Evolutionary conservation across 768 basidiomycete genomes (phyloP).

Genomic region (Ramaria sp.): DNA sequence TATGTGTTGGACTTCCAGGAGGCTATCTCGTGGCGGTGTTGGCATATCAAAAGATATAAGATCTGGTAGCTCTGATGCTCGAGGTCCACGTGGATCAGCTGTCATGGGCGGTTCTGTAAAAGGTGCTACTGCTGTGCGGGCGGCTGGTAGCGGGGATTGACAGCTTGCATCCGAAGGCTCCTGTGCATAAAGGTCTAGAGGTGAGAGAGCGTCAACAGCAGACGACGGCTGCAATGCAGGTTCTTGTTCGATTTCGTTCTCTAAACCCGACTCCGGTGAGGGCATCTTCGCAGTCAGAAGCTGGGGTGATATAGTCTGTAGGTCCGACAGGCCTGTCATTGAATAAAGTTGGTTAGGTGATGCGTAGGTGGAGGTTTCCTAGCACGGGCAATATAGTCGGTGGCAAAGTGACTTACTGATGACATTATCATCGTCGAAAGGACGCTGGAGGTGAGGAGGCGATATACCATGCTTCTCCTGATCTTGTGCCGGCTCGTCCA

Average conservation of each 20-base stretch:
- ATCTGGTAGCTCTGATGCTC: slow-evolving; percentile 13
- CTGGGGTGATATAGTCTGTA: not conserved
- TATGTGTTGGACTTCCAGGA: slow-evolving; percentile 12
- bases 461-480: not conserved
- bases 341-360: not conserved
- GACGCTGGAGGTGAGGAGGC: not conserved
- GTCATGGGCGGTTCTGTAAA: not conserved
- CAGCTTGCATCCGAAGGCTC: not conserved
- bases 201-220: not conserved
- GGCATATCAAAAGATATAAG: slow-evolving; percentile 31
- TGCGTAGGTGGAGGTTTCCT: not conserved
- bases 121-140: not conserved
- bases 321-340: not conserved
- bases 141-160: not conserved
- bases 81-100: not conserved
- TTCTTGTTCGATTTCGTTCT: not conserved
- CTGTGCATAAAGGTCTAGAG: not conserved
- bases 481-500: not conserved
- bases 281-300: not conserved
- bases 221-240: not conserved
- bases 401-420: not conserved
- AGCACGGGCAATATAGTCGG: not conserved
- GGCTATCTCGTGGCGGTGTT: slow-evolving; percentile 11
- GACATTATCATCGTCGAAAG: not conserved
- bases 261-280: not conserved